These are phyloP conservation scores for Bruguiera sexangula DNA, from an alignment of 345 rosid species.

Conservation along the genomic window DNA sequence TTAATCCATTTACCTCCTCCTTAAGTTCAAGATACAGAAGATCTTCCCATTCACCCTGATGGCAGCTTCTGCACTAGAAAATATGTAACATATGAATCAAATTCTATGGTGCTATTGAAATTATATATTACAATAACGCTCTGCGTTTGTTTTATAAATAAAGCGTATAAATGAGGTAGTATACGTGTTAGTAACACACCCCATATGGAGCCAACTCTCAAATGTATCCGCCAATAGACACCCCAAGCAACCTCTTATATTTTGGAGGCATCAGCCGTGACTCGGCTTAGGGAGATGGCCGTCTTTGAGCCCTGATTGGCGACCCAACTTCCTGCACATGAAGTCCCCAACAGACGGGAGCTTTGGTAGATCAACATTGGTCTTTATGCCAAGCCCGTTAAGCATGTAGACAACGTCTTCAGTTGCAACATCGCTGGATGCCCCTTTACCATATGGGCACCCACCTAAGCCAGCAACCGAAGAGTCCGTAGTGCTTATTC, in stretches of 20 bases:
- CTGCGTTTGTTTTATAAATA: too few species aligned
- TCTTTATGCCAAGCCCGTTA: constrained; percentile 56
- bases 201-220: too few species aligned
- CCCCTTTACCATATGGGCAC: constrained; percentile 74
- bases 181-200: too few species aligned
- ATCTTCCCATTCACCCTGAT: too few species aligned
- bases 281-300: constrained; percentile 45
- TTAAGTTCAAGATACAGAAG: too few species aligned
- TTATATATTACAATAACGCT: too few species aligned
- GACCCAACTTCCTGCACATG: constrained; percentile 52
- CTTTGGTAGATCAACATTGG: constrained; percentile 54
- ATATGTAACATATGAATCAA: too few species aligned
- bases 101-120: too few species aligned
- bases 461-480: constrained; percentile 67
- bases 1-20: too few species aligned
- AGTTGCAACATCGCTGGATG: constrained; percentile 65
- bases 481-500: constrained; percentile 35
- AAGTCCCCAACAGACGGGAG: constrained; percentile 58
- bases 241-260: constrained; percentile 31
- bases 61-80: too few species aligned
- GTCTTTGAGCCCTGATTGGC: constrained; percentile 56
- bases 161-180: too few species aligned
- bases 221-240: neutral
- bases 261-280: constrained; percentile 62
- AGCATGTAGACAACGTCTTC: constrained; percentile 81